Base-by-base conservation (phyloP, 116 monocot species). In the Thalassia testudinum region DNA sequence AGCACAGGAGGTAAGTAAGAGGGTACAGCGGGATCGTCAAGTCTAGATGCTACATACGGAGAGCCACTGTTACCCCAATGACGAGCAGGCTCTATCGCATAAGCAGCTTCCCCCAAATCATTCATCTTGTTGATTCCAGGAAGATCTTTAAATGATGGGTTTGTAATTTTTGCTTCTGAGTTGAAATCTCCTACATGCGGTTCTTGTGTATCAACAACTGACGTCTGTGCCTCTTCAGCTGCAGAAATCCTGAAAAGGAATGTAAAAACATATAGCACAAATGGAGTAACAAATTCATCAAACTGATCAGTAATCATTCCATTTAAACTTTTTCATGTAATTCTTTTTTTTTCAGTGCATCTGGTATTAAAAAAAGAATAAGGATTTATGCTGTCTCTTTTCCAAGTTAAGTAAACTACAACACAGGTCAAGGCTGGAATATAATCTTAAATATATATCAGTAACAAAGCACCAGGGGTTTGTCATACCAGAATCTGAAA, bases 1-100 rank as follows among this genome's bases (percentile, higher is more conserved):
- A 71, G 74, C 24, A 97, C 97, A 8, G 89, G 65, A 49, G 97
- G 88, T 60, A 95, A 72, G 68, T 88, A 76, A 61, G 73, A 76
- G 58, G 62, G 83, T 14, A 72, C 55, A 17, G 72, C 59, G 50
- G 74, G 75, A 27, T 62, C 53, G 24, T 88, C 85, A 50, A 87
- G 85, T 38, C 64, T 50, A 25, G 63, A 67, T 57, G 67, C 30
- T 40, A 79, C 24, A 70, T 70, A 75, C 54, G 78, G 68, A 54
- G 71, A 72, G 61, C 26, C 69, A 43, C 23, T 30, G 12, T 71
- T 37, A 73, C 24, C 75, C 78, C 75, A 78, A 22, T 78, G 66
- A n/a, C 47, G 58, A 60, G 73, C 56, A 57, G 63, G 26, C 40
- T 85, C 76, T 61, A 52, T 75, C 12, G 52, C 59, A 38, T 67